Conservation (phyloP, 2,329 filamentous ascomycete species). For the Fusarium nygamai region DNA sequence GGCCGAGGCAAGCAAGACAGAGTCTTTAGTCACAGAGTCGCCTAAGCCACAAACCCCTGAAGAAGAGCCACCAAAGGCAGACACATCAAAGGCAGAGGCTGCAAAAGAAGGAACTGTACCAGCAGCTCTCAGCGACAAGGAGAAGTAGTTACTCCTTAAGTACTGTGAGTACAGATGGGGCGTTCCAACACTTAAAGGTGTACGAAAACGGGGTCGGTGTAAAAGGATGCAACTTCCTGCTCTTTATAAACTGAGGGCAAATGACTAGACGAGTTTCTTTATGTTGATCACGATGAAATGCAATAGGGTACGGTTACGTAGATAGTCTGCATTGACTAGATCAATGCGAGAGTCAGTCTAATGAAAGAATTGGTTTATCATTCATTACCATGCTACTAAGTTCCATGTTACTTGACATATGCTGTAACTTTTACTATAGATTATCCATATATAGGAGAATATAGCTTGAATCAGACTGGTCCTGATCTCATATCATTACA, state of each 20-base stretch:
- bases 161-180: background rate
- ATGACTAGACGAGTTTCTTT: conserved; percentile 33
- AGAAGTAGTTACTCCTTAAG: background rate
- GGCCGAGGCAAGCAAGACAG: background rate
- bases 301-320: conserved; percentile 8
- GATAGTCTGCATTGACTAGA: background rate
- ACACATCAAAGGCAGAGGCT: background rate
- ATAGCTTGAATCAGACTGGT: background rate
- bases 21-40: background rate
- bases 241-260: conserved; percentile 7
- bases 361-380: background rate
- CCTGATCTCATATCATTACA: background rate
- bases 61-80: background rate
- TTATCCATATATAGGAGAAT: background rate
- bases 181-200: background rate
- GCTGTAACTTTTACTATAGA: background rate
- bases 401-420: background rate
- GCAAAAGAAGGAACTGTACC: background rate
- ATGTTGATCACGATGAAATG: conserved; percentile 28
- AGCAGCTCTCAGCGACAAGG: background rate
- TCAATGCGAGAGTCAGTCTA: conserved; percentile 3
- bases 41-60: background rate
- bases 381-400: background rate
- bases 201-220: background rate
- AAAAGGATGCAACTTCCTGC: conserved; percentile 4